Evolutionary conservation across 192 early-diverging fungal genomes (phyloP).

Genomic region (Umbelopsis sp.): DNA sequence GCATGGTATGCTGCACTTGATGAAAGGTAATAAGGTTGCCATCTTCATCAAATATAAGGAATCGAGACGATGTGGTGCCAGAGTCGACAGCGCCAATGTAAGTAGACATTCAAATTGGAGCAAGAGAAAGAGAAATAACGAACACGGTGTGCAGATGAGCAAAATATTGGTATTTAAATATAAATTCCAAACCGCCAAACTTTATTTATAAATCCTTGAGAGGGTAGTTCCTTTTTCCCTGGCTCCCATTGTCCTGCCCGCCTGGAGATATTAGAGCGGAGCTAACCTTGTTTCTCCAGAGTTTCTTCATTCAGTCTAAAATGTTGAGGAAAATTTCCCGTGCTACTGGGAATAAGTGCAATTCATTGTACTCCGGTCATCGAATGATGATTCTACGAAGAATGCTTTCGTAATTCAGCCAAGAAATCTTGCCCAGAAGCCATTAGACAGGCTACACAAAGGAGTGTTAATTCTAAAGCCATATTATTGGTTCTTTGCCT

Average conservation of each 20-base stretch:
- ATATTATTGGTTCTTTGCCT: background rate
- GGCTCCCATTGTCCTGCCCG: constrained; percentile 2
- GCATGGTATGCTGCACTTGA: constrained; percentile 80
- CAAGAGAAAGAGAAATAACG: background rate
- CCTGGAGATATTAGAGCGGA: background rate
- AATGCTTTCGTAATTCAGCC: background rate
- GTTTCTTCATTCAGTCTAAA: background rate
- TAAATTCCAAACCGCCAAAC: background rate
- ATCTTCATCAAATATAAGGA: constrained; percentile 84
- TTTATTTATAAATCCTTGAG: background rate
- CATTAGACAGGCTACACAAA: background rate
- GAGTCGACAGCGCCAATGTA: constrained; percentile 90
- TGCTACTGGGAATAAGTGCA: background rate
- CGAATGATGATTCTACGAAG: background rate
- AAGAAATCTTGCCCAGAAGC: constrained; percentile 12
- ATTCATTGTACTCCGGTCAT: background rate
- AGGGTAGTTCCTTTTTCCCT: background rate
- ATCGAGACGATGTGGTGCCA: constrained; percentile 89
- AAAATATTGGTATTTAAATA: background rate
- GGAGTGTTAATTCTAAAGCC: background rate
- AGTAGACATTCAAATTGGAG: constrained; percentile 37
- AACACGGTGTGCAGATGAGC: background rate
- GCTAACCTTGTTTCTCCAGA: constrained; percentile 9
- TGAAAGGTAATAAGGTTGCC: constrained; percentile 69
- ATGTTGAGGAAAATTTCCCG: background rate